Evolutionary conservation across 2,329 filamentous ascomycete genomes (phyloP).

Genomic region (Phialophora expanda): DNA sequence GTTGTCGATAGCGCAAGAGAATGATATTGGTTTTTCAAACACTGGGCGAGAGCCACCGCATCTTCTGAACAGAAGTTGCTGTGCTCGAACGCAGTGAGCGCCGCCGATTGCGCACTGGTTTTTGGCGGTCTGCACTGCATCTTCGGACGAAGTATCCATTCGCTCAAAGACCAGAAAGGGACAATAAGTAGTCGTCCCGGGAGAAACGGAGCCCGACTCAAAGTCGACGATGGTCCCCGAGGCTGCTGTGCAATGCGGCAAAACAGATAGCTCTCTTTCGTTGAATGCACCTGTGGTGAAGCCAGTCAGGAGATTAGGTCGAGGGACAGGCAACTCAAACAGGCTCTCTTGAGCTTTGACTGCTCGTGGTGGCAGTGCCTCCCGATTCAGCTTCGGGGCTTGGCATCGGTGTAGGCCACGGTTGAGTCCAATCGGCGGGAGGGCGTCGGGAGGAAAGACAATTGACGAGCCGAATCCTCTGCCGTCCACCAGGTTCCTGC

Average conservation of each 20-base stretch:
- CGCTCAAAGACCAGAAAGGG: constrained; percentile 38
- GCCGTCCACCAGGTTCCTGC: constrained; percentile 24
- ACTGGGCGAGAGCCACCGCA: constrained; percentile 25
- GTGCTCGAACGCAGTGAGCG: constrained; percentile 33
- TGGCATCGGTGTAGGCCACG: constrained; percentile 28
- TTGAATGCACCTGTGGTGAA: constrained; percentile 35
- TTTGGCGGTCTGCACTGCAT: constrained; percentile 34
- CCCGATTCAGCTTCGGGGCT: constrained; percentile 33
- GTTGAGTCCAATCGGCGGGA: constrained; percentile 27
- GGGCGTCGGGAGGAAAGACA: constrained; percentile 37
- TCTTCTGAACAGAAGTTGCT: constrained; percentile 34
- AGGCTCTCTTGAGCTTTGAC: constrained; percentile 32
- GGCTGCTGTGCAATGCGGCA: constrained; percentile 33
- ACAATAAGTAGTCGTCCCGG: constrained; percentile 30
- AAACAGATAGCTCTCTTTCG: constrained; percentile 29
- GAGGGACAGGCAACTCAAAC: constrained; percentile 36
- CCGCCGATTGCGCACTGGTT: constrained; percentile 38
- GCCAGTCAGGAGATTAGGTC: constrained; percentile 35
- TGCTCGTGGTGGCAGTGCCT: constrained; percentile 33
- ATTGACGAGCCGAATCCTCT: constrained; percentile 35
- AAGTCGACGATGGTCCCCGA: constrained; percentile 36
- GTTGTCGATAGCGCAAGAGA: constrained; percentile 37
- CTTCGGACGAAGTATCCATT: constrained; percentile 30
- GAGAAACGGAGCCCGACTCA: constrained; percentile 27
- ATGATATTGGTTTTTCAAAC: constrained; percentile 33